Percentiles rank a stretch among this genome's conserved stretches.
These are phyloP conservation scores for Arabis hirsuta DNA, from an alignment of 345 rosid species.

Conservation along the genomic window DNA sequence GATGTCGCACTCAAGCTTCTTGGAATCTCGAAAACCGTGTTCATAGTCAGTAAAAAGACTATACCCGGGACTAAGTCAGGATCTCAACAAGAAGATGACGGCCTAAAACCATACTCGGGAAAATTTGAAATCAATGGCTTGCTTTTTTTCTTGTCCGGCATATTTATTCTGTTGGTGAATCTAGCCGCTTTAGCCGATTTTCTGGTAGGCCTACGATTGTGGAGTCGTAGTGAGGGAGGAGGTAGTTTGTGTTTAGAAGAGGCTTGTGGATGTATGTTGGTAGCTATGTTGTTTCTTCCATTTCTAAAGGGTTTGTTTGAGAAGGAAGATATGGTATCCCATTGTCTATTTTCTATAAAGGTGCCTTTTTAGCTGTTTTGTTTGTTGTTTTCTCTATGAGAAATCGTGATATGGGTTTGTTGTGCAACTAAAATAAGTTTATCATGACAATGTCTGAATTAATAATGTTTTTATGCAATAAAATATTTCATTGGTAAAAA, in stretches of 20 bases:
- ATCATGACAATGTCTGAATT: too few species aligned
- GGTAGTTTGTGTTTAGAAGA: conserved; percentile 49
- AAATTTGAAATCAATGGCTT: conserved; percentile 58
- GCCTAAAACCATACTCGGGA: not conserved
- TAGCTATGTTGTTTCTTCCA: conserved; percentile 51
- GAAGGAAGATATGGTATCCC: conserved; percentile 65
- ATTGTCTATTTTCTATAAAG: conserved; percentile 48
- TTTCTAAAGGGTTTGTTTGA: conserved; percentile 55
- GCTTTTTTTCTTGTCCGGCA: conserved; percentile 54
- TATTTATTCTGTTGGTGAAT: conserved; percentile 52
- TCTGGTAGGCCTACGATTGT: conserved; percentile 17
- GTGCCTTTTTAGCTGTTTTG: conserved; percentile 40
- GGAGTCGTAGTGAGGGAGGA: conserved; percentile 16
- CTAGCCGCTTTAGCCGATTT: conserved; percentile 37
- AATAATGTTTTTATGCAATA: too few species aligned
- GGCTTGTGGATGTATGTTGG: conserved; percentile 43
- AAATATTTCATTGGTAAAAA: too few species aligned
- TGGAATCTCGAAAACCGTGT: conserved; percentile 54
- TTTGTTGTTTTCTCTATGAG: conserved; percentile 29
- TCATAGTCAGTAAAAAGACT: conserved; percentile 60
- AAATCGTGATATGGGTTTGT: not conserved
- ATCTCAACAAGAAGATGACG: not conserved
- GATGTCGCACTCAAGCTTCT: conserved; percentile 48
- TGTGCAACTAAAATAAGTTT: not conserved
- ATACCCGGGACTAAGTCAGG: conserved; percentile 21